Base-by-base conservation (phyloP, 306 rosid species). In the Ammopiptanthus mongolicus region DNA sequence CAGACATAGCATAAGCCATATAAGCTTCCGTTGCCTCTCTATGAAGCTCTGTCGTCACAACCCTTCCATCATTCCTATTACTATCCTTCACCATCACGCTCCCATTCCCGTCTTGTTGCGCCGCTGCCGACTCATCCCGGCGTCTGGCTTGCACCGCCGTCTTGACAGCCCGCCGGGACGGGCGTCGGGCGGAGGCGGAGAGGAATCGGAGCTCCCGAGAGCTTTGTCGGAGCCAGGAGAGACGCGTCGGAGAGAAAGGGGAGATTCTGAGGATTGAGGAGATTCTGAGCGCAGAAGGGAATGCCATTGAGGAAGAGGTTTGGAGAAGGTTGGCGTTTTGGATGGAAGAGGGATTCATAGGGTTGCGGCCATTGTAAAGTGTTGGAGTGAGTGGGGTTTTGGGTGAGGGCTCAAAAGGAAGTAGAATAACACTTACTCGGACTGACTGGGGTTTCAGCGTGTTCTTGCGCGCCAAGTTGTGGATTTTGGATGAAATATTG, bases 1-100 rank as follows among this genome's bases (percentile, higher is more conserved):
- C 98, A 2, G 97, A 95, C 97, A 95, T 92, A 0, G 99, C 97
- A 69, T 92, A 95, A 9, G 97, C 78, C 92, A 87, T 92, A 71
- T 95, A 90, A 42, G 97, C 96, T 12, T 95, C 97, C 9, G 92
- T 89, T 0, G 93, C 97, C 82, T 95, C 99, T 79, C 80, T 95
- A 71, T 89, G 99, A 48, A 89, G 90, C 84, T 80, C 97, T 0
- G 80, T 60, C 3, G 71, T 63, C 62, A 90, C 82, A 56, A 95
- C 52, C 82, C 96, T 86, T 22, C 84, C 90, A 11, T 76, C 89
- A 17, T 9, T 58, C 11, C 68, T 87, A 55, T 4, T 56, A 13
- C 58, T 31, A 18, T 82, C 90, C 76, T 80, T 65, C 60, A 81
- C 83, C 58, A 42, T 2, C 25, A 92, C 60, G 39, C 93, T 81